Conservation (phyloP, 2,329 filamentous ascomycete genomes). For the Cladophialophora chaetospira region DNA sequence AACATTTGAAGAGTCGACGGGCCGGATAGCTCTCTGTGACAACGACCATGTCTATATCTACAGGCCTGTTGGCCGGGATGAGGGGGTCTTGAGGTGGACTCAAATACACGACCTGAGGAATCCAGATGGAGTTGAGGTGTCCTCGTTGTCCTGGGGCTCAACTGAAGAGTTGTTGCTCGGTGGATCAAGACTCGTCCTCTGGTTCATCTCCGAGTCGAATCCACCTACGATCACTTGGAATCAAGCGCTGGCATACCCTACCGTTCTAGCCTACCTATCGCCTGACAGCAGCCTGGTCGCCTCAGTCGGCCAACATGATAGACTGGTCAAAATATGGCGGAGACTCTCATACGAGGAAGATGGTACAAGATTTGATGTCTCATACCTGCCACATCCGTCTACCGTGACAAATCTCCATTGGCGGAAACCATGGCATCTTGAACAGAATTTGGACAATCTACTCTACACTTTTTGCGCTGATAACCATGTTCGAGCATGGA, state of each 20-base stretch:
- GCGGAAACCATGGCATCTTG: constrained; percentile 74
- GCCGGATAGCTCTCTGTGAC: constrained; percentile 80
- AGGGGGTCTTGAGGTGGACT: constrained; percentile 62
- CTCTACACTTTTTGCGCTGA: constrained; percentile 88
- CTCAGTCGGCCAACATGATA: constrained; percentile 74
- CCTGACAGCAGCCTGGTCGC: constrained; percentile 87
- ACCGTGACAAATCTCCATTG: constrained; percentile 83
- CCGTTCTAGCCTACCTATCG: constrained; percentile 75
- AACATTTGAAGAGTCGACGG: constrained; percentile 76
- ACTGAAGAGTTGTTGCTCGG: constrained; percentile 82
- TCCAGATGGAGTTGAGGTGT: constrained; percentile 49
- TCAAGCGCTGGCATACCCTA: constrained; percentile 70
- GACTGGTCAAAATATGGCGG: constrained; percentile 90
- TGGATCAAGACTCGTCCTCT: constrained; percentile 70
- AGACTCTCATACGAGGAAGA: constrained; percentile 79
- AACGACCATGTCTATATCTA: constrained; percentile 72
- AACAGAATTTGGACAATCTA: constrained; percentile 80
- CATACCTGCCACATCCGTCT: constrained; percentile 82
- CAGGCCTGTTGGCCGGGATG: constrained; percentile 68
- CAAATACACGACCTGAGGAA: constrained; percentile 33
- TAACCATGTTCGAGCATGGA: constrained; percentile 79
- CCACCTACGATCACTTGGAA: constrained; percentile 65
- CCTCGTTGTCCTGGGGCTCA: constrained; percentile 81
- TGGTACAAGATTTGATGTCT: constrained; percentile 84
- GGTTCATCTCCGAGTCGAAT: constrained; percentile 52